Conservation (phyloP, 495 filamentous ascomycete genomes). For the Penicillium crystallinum region DNA sequence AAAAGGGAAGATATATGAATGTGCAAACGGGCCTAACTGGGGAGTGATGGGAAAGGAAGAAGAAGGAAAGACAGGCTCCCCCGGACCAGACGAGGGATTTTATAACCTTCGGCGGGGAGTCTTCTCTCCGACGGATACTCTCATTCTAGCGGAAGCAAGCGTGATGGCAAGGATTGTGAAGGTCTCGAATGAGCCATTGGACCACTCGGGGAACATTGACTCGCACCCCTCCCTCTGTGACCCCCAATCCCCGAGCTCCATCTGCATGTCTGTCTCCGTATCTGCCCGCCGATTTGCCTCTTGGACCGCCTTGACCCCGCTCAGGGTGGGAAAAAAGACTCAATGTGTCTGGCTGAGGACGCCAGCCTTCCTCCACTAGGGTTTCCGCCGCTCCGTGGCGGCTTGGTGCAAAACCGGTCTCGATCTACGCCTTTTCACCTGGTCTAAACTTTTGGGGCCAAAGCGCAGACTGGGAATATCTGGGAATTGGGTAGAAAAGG, state of each 20-base stretch:
- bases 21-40: constrained; percentile 36
- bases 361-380: constrained; percentile 34
- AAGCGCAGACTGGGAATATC: constrained; percentile 9
- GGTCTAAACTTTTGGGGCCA: constrained; percentile 12
- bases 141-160: constrained; percentile 17
- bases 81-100: constrained; percentile 50
- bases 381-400: constrained; percentile 30
- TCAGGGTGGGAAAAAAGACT: constrained; percentile 37
- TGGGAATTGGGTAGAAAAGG: constrained; percentile 6
- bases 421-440: constrained; percentile 19
- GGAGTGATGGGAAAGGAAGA: constrained; percentile 52
- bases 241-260: constrained; percentile 36
- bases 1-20: constrained; percentile 12
- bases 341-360: constrained; percentile 26
- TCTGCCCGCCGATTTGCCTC: constrained; percentile 42
- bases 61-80: constrained; percentile 33
- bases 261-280: constrained; percentile 30
- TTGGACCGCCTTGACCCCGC: constrained; percentile 45
- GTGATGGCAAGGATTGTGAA: constrained; percentile 21
- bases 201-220: constrained; percentile 44
- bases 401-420: constrained; percentile 21
- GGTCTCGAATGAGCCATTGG: constrained; percentile 34
- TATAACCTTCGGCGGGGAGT: constrained; percentile 57
- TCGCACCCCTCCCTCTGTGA: constrained; percentile 40
- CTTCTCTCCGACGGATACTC: constrained; percentile 38